Evolutionary conservation across 1,139 yeast species (phyloP), one percentile per base, ranked within the genome.

Genomic region (Yamadazyma conglobata): DNA sequence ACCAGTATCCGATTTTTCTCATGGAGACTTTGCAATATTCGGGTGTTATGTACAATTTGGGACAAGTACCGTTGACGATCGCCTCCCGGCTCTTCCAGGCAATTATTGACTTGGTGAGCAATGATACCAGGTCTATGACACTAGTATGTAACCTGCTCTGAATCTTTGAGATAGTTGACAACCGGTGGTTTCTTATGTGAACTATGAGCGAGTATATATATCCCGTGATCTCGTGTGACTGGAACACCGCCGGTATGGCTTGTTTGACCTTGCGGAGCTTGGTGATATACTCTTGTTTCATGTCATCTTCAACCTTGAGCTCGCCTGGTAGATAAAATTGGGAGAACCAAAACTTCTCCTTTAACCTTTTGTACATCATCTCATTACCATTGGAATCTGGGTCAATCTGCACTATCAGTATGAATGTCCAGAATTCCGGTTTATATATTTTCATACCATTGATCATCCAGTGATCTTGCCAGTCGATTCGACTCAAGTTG

Each of bases 1-100:
- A 47, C 73, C 73, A 68, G 51, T 66, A 66, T 16, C 64, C 69
- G n/a, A 68, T 51, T 37, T 59, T 60, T n/a, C 67, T 47, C 39
- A 57, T 52, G 2, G 73, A 68, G n/a, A 62, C 46, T 40, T 66
- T 66, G 28, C 60, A 61, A 25, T 46, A 48, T 24, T 59, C 65
- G 0, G 73, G 73, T 1, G 72, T 64, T 6, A 64, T 61, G 34
- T 46, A 67, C 15, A 53, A n/a, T 37, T 13, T 15, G 19, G 10
- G 10, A 10, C 15, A n/a, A 7, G 25, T 2, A 16, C 10, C 16
- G 19, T 18, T 9, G 19, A 24, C 15, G n/a, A 22, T n/a, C n/a
- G 16, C 16, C 3, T 24, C 13, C 8, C 36, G 28, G 19, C 41
- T 37, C 20, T 43, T 47, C 63, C 63, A 60, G 7, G 52, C 50